phyloP scores from a whole-genome alignment of 768 basidiomycete species.

The Mycena pura region DNA sequence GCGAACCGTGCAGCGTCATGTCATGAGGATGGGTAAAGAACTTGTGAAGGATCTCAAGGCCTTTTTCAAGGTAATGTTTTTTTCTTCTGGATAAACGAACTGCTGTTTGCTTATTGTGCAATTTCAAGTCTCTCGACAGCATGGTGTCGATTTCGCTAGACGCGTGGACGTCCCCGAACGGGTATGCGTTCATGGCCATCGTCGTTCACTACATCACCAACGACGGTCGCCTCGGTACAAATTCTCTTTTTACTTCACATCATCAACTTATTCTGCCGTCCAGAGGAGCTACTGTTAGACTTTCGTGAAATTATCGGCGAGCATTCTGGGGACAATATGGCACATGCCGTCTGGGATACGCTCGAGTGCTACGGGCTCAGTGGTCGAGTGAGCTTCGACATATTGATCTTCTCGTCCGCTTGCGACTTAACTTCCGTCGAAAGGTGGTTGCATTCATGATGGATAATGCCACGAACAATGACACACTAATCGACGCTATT shows the following conservation, averaged over 20 bases:
- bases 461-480: conserved; percentile 46
- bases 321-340: conserved; percentile 46
- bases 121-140: background rate
- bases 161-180: conserved; percentile 39
- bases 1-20: background rate
- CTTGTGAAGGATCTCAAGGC: background rate
- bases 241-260: background rate
- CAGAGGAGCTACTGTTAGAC: conserved; percentile 46
- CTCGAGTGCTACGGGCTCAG: conserved; percentile 33
- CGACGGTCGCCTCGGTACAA: conserved; percentile 32
- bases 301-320: conserved; percentile 42
- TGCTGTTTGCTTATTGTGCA: background rate
- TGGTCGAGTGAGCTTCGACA: conserved; percentile 22
- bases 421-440: background rate
- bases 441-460: conserved; percentile 42
- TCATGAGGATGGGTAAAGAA: background rate
- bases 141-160: conserved; percentile 33
- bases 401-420: background rate
- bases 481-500: conserved; percentile 37
- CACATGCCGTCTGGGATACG: conserved; percentile 38
- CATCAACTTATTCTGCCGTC: background rate
- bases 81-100: background rate
- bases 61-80: background rate
- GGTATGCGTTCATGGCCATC: conserved; percentile 37
- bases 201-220: conserved; percentile 37